phyloP scores from a whole-genome alignment of 176 grass and related monocot species.

The Carex cristatella region DNA sequence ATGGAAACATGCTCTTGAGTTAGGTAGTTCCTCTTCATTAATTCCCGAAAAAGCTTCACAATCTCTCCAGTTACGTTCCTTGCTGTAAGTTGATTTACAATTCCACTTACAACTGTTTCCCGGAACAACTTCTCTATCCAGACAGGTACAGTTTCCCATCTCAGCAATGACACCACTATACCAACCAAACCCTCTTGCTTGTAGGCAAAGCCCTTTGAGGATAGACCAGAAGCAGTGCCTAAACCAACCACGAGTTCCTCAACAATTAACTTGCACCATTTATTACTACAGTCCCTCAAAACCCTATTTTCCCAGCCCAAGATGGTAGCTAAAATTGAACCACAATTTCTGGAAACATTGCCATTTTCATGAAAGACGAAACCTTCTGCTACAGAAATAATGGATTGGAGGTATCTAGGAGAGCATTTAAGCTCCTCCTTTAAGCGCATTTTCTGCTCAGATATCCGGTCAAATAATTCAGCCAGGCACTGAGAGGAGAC shows the following conservation, averaged over 20 bases:
- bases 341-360: slow-evolving; percentile 59
- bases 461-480: slow-evolving; percentile 71
- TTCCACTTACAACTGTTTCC: slow-evolving; percentile 43
- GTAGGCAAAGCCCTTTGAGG: slow-evolving; percentile 63
- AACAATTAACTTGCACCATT: slow-evolving; percentile 76
- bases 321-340: slow-evolving; percentile 55
- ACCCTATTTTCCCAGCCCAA: slow-evolving; percentile 67
- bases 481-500: slow-evolving; percentile 83
- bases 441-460: slow-evolving; percentile 35
- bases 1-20: slow-evolving; percentile 54
- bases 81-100: slow-evolving; percentile 64
- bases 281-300: slow-evolving; percentile 45
- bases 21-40: slow-evolving; percentile 59
- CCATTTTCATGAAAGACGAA: slow-evolving; percentile 65
- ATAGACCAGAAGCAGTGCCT: slow-evolving; percentile 66
- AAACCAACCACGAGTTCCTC: slow-evolving; percentile 81
- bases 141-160: slow-evolving; percentile 50
- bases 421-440: slow-evolving; percentile 60
- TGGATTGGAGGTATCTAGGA: slow-evolving; percentile 63
- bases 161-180: slow-evolving; percentile 61
- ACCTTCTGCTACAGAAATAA: slow-evolving; percentile 70
- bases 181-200: slow-evolving; percentile 59
- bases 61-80: slow-evolving; percentile 82
- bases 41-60: slow-evolving; percentile 69
- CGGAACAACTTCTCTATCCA: slow-evolving; percentile 66